Evolutionary conservation across 805 yeast genomes (phyloP), one percentile per base, ranked within the genome.

Genomic region (Kodamaea fukazawae): DNA sequence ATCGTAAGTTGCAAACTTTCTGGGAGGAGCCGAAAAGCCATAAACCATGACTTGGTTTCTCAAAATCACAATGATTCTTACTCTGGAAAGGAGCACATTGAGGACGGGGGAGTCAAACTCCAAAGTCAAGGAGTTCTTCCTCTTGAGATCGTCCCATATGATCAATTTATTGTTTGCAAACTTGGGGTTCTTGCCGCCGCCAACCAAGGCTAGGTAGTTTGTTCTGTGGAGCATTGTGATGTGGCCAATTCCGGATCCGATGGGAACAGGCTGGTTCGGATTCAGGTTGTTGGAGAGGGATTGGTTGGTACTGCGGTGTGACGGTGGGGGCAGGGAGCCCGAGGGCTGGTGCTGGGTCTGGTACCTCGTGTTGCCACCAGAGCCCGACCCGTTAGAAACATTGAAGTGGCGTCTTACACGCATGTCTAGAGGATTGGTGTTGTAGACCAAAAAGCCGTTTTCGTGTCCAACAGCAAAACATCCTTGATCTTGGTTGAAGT

Each of bases 111-210:
- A 76, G 70, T 76, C 73, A 56, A 90, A 88, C 57, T 86, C 93
- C 43, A 93, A 63, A 27, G 75, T 74, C 13, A 87, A 68, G 3
- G 90, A 83, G 20, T 81, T 81, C 48, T 80, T 81, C 46, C 82
- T 75, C 60, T 86, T 86, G 44, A 86, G 61, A 58, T 91, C 98
- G 61, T 91, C 97, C 96, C 96, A 93, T 12, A 91, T 81, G 26
- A 88, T 74, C 28, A 89, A 76, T 58, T 85, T 86, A 63, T 86
- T 87, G 49, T 78, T 71, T 1, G 96, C 85, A 53, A 79, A 86
- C 45, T 78, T 73, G 15, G 96, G 96, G 43, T 73, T 74, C 46
- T 75, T 72, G 1, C 96, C 96, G 12, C 96, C 96, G 1, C 97
- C 96, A 0, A 89, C 86, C 31, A 93, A 63, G 1, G 91, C 96